These are phyloP conservation scores for Kurtzmaniella quercitrusa DNA, from an alignment of 1,139 yeast genomes.

Conservation along the genomic window DNA sequence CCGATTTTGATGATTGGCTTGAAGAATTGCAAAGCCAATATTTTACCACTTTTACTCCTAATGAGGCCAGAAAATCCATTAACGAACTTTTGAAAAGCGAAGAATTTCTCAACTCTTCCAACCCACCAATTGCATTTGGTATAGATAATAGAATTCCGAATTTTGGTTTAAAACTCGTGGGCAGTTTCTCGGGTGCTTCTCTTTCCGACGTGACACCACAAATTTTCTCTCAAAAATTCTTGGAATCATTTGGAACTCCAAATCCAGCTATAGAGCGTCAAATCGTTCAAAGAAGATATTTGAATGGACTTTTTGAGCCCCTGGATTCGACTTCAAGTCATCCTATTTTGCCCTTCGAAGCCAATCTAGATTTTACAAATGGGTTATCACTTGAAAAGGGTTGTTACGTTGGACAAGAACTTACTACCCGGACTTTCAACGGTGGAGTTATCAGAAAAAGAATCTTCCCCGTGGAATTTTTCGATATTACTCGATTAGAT, in stretches of 20 bases:
- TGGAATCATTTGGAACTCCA: slow-evolving; percentile 17
- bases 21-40: slow-evolving; percentile 29
- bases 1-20: slow-evolving; percentile 36
- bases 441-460: slow-evolving; percentile 82
- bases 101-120: slow-evolving; percentile 22
- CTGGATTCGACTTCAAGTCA: slow-evolving; percentile 37
- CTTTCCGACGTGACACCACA: slow-evolving; percentile 9
- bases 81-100: slow-evolving; percentile 29
- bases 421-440: slow-evolving; percentile 83
- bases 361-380: slow-evolving; percentile 75
- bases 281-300: slow-evolving; percentile 46
- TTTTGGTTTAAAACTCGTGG: slow-evolving; percentile 65
- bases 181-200: background rate
- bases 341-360: slow-evolving; percentile 74
- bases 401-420: slow-evolving; percentile 94
- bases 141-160: slow-evolving; percentile 68
- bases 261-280: slow-evolving; percentile 16
- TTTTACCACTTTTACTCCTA: slow-evolving; percentile 28
- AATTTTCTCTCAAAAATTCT: slow-evolving; percentile 27
- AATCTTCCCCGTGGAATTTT: slow-evolving; percentile 67
- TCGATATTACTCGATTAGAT: slow-evolving; percentile 17
- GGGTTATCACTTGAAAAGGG: slow-evolving; percentile 89
- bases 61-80: slow-evolving; percentile 30
- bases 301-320: slow-evolving; percentile 68
- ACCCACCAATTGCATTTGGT: slow-evolving; percentile 28